Conservation (phyloP, 768 basidiomycete genomes). For the Auricularia cornea region DNA sequence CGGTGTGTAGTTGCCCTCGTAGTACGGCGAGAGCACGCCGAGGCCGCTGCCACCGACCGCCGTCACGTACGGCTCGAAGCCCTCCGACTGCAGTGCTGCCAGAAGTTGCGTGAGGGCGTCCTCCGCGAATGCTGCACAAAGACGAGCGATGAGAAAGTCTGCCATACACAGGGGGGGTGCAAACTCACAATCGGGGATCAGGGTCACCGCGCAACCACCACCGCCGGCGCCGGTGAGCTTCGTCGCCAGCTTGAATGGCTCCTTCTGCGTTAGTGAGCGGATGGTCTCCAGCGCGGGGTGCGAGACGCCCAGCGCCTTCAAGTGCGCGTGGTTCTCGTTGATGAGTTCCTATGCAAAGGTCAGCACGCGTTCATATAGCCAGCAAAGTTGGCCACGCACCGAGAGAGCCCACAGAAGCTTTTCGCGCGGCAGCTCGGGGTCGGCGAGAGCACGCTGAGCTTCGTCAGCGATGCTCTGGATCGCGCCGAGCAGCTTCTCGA, state of each 20-base stretch:
- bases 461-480: slow-evolving; percentile 85
- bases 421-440: slow-evolving; percentile 59
- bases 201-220: slow-evolving; percentile 94
- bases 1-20: slow-evolving; percentile 25
- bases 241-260: slow-evolving; percentile 68
- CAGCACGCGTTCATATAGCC: slow-evolving; percentile 8
- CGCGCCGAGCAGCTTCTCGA: slow-evolving; percentile 64
- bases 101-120: slow-evolving; percentile 50
- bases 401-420: slow-evolving; percentile 58
- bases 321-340: slow-evolving; percentile 79
- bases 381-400: slow-evolving; percentile 38
- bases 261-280: slow-evolving; percentile 52
- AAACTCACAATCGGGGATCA: slow-evolving; percentile 82
- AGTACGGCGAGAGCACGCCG: slow-evolving; percentile 67
- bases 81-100: slow-evolving; percentile 46
- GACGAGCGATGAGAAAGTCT: not conserved
- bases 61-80: slow-evolving; percentile 81
- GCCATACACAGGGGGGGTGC: not conserved
- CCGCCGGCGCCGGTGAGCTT: slow-evolving; percentile 97
- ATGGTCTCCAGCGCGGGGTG: slow-evolving; percentile 84
- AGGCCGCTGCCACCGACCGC: slow-evolving; percentile 90
- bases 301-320: slow-evolving; percentile 81
- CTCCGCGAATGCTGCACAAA: slow-evolving; percentile 58
- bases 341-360: slow-evolving; percentile 55
- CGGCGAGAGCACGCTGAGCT: slow-evolving; percentile 65